phyloP scores from a whole-genome alignment of 2,329 filamentous ascomycete species.

The Colletotrichum orbiculare region DNA sequence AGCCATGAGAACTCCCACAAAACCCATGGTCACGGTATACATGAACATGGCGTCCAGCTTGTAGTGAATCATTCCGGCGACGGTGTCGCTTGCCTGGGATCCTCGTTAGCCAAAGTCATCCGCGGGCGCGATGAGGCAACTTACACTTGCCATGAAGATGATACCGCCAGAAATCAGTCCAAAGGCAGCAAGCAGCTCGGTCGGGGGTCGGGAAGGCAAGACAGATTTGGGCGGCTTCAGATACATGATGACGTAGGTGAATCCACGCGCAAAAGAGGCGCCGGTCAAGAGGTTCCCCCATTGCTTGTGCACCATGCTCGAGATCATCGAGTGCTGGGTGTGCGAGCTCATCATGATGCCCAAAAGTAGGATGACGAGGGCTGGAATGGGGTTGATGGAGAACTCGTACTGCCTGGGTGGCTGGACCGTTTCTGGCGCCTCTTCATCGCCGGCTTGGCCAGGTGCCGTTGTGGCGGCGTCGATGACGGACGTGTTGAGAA shows the following conservation, averaged over 20 bases:
- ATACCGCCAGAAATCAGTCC: slow-evolving; percentile 88
- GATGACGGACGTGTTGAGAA: slow-evolving; percentile 68
- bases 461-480: slow-evolving; percentile 47
- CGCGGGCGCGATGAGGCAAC: slow-evolving; percentile 46
- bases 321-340: slow-evolving; percentile 84
- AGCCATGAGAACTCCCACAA: slow-evolving; percentile 86
- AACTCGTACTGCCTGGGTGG: slow-evolving; percentile 76
- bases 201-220: slow-evolving; percentile 85
- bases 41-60: slow-evolving; percentile 90
- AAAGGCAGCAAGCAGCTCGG: slow-evolving; percentile 88
- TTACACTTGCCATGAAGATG: slow-evolving; percentile 91
- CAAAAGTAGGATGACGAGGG: slow-evolving; percentile 84
- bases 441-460: slow-evolving; percentile 50
- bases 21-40: slow-evolving; percentile 87
- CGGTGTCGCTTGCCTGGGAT: slow-evolving; percentile 67
- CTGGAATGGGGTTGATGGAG: slow-evolving; percentile 89
- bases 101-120: not conserved
- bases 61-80: slow-evolving; percentile 80
- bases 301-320: slow-evolving; percentile 92
- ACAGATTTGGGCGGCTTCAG: slow-evolving; percentile 83
- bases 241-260: slow-evolving; percentile 85
- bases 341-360: slow-evolving; percentile 97
- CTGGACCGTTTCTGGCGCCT: slow-evolving; percentile 57
- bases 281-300: slow-evolving; percentile 90
- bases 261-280: slow-evolving; percentile 79